These are phyloP conservation scores for Citrus unshiu DNA, from an alignment of 345 rosid genomes.

Conservation along the genomic window DNA sequence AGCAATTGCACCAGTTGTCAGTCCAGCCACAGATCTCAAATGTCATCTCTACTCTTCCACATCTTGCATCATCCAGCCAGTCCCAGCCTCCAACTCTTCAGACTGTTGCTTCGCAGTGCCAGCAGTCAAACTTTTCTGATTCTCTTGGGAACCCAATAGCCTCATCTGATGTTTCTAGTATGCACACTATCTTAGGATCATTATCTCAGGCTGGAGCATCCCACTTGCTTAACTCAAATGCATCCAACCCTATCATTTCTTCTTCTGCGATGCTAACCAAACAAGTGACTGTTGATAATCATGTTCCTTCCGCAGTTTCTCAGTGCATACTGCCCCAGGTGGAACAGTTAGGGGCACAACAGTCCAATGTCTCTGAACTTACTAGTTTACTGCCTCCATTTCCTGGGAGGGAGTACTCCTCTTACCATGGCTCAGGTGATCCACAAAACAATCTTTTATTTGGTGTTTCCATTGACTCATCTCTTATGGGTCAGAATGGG, in stretches of 20 bases:
- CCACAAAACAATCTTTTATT: slow-evolving; percentile 41
- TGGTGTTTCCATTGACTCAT: slow-evolving; percentile 45
- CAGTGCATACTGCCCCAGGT: slow-evolving; percentile 31
- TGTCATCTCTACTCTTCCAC: slow-evolving; percentile 28
- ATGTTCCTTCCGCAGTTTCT: slow-evolving; percentile 22
- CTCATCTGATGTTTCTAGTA: slow-evolving; percentile 27
- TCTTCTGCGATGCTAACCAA: slow-evolving; percentile 25
- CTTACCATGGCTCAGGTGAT: slow-evolving; percentile 34
- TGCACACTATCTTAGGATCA: slow-evolving; percentile 33
- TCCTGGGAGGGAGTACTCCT: slow-evolving; percentile 42
- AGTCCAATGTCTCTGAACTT: slow-evolving; percentile 32
- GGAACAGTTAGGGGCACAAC: slow-evolving; percentile 33
- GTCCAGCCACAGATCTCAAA: slow-evolving; percentile 27
- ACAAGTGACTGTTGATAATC: slow-evolving; percentile 27
- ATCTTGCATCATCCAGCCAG: slow-evolving; percentile 22
- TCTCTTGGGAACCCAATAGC: slow-evolving; percentile 19
- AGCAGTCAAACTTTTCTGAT: slow-evolving; percentile 34
- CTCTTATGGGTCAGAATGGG: slow-evolving; percentile 42
- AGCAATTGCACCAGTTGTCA: slow-evolving; percentile 27
- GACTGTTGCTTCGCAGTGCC: slow-evolving; percentile 25
- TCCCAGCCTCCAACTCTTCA: slow-evolving; percentile 32
- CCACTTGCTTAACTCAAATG: slow-evolving; percentile 26
- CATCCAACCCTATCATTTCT: slow-evolving; percentile 22
- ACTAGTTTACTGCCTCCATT: slow-evolving; percentile 37
- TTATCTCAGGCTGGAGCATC: slow-evolving; percentile 30